Evolutionary conservation across 2,329 filamentous ascomycete species (phyloP).

Genomic region (Phyllosticta citrichinensis): DNA sequence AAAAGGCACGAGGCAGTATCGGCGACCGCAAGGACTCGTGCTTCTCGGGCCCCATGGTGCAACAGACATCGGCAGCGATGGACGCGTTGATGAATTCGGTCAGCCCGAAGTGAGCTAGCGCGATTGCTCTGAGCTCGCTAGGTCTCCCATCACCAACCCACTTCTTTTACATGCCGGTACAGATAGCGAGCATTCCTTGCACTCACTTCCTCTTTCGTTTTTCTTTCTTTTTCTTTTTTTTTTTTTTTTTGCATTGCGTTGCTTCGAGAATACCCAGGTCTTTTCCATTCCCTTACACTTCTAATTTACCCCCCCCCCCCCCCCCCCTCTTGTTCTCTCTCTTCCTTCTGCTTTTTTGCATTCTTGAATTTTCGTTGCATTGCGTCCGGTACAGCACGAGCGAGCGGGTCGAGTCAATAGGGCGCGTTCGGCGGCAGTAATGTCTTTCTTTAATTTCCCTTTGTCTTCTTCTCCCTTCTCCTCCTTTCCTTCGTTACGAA

Average conservation of each 20-base stretch:
- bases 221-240: too few relatives aligned
- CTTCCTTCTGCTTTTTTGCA: not conserved
- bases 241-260: not conserved
- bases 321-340: not conserved
- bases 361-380: not conserved
- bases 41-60: not conserved
- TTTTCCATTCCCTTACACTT: not conserved
- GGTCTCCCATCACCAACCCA: not conserved
- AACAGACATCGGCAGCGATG: not conserved
- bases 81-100: not conserved
- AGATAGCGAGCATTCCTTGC: not conserved
- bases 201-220: too few relatives aligned
- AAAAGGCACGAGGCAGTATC: not conserved
- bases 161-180: not conserved
- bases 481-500: not conserved
- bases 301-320: too few relatives aligned
- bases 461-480: not conserved
- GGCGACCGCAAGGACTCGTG: not conserved
- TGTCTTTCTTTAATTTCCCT: not conserved
- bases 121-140: not conserved
- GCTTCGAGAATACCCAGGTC: not conserved
- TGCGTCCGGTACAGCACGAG: not conserved
- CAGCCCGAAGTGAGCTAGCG: not conserved
- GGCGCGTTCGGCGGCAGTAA: not conserved
- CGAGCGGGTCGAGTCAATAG: not conserved